Base-by-base conservation (phyloP, 208 protist species). In the Leishmania gerbilli region DNA sequence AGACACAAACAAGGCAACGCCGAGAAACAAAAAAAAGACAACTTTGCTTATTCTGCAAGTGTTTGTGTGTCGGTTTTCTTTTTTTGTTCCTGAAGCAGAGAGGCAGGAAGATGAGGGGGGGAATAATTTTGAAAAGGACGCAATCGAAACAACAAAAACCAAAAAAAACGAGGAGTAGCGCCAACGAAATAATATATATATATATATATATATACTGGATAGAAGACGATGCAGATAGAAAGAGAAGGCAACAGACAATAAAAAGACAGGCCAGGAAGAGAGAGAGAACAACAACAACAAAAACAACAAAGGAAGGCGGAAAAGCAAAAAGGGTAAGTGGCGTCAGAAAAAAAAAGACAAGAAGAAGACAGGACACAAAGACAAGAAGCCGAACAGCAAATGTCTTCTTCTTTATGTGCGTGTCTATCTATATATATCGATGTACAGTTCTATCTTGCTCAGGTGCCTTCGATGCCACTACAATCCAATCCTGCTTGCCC, bases 341-440 rank as follows among this genome's bases (percentile, higher is more conserved):
- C 42, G 69, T 51, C 47, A 71, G 49, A 71, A 75, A 31, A 51
- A 76, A 72, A 74, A 51, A 51, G 13, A 34, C 27, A 74, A 67
- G 37, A 34, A 67, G 37, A 34, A 80, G 34, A 68, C 78, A 86
- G 74, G 76, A 67, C 71, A 79, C n/a, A 67, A 53, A 51, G 27
- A 79, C 3, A 51, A 79, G 31, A 55, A 79, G 37, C 31, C 34
- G n/a, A 67, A 55, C 24, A 68, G 72, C 9, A 21, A 34, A 76
- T 27, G 24, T n/a, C 58, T 55, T 27, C 24, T 68, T 68, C 11
- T 78, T 45, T 55, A 56, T 51, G 47, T 53, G 7, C 27, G 27
- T 62, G 68, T 76, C 67, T 60, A 74, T 42, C 40, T 80, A 78
- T 71, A 78, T 71, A 77, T 79, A 84, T 65, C 55, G 27, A 79